Evolutionary conservation across 148 eudicot species (phyloP).

Genomic region (Fallopia convolvulus): DNA sequence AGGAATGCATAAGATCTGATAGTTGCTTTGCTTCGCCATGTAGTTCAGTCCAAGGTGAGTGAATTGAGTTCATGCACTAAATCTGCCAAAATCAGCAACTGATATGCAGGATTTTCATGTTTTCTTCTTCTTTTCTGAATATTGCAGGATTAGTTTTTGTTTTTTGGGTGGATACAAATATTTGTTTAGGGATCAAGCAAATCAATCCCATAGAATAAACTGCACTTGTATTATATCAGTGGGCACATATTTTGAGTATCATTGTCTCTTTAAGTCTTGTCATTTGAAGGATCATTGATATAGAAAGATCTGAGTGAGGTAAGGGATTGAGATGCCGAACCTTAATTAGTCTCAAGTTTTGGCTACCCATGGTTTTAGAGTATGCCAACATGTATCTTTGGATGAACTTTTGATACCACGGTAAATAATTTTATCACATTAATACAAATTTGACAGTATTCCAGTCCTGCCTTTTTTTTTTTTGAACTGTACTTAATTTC

Average conservation of each 20-base stretch:
- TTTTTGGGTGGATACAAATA: neutral
- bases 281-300: neutral
- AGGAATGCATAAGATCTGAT: neutral
- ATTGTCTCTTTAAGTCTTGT: neutral
- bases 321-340: neutral
- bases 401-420: neutral
- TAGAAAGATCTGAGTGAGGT: neutral
- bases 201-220: neutral
- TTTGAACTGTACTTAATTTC: neutral
- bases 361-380: neutral
- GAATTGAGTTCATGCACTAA: neutral
- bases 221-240: neutral
- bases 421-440: neutral
- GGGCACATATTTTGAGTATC: neutral
- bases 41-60: conserved; percentile 5
- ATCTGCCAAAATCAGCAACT: neutral
- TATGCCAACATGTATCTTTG: neutral
- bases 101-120: neutral
- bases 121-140: neutral
- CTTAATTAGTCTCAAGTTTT: neutral
- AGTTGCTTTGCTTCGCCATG: neutral
- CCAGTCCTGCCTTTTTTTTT: neutral
- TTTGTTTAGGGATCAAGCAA: neutral
- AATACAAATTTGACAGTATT: neutral
- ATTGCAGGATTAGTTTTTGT: conserved; percentile 6